These are phyloP conservation scores for Entomortierella beljakovae DNA, from an alignment of 192 early-diverging fungal species.

Conservation along the genomic window DNA sequence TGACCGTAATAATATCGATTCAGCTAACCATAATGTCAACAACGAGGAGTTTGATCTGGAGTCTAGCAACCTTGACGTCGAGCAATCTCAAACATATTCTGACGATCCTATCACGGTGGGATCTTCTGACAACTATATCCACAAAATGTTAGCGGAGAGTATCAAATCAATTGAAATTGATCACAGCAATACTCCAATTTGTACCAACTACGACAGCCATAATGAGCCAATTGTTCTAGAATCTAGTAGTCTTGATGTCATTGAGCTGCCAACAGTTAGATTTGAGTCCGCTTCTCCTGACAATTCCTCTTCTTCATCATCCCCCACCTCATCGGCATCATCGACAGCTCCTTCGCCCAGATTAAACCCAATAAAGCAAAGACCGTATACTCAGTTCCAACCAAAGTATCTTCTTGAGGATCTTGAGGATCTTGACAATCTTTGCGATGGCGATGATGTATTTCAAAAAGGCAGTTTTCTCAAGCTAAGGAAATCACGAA, in stretches of 20 bases:
- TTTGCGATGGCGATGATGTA: too few relatives aligned
- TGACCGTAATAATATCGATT: too few relatives aligned
- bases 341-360: not conserved
- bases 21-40: too few relatives aligned
- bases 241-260: not conserved
- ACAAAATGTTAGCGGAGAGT: too few relatives aligned
- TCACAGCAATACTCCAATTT: too few relatives aligned
- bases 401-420: not conserved
- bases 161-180: too few relatives aligned
- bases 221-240: not conserved
- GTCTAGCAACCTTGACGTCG: too few relatives aligned
- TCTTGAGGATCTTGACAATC: not conserved
- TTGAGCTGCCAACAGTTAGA: not conserved
- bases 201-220: too few relatives aligned
- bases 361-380: not conserved
- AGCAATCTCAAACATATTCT: too few relatives aligned
- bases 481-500: conserved; percentile 2
- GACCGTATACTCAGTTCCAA: conserved; percentile 8
- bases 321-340: not conserved
- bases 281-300: not conserved
- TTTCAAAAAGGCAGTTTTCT: not conserved
- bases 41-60: too few relatives aligned
- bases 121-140: too few relatives aligned
- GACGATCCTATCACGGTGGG: too few relatives aligned
- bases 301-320: not conserved